Conservation (phyloP, 1,284 basidiomycete genomes). For the Fistulinella staudtii region DNA sequence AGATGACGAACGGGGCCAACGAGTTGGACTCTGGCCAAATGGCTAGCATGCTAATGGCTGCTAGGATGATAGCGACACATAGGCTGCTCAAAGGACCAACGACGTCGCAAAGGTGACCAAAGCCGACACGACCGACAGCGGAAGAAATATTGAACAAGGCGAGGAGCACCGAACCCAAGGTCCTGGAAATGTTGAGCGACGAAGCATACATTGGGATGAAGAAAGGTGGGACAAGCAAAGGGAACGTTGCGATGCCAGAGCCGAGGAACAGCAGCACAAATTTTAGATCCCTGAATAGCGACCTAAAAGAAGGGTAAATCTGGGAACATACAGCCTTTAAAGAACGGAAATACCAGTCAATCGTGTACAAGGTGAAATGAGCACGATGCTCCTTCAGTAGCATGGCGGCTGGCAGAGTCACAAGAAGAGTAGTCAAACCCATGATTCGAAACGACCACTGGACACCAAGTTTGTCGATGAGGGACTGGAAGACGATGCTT, state of each 20-base stretch:
- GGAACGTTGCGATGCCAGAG: conserved; percentile 34
- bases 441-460: conserved; percentile 36
- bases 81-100: conserved; percentile 33
- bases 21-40: conserved; percentile 34
- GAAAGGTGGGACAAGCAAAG: conserved; percentile 36
- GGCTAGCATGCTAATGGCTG: conserved; percentile 29
- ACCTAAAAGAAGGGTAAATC: conserved; percentile 17
- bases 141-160: conserved; percentile 35
- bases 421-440: conserved; percentile 28
- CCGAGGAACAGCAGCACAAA: conserved; percentile 34
- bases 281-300: conserved; percentile 32
- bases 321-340: neutral
- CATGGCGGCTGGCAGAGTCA: conserved; percentile 30
- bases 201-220: conserved; percentile 36
- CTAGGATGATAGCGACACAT: conserved; percentile 24
- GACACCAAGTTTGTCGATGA: conserved; percentile 29
- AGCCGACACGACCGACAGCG: conserved; percentile 30
- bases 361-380: conserved; percentile 7
- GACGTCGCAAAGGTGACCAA: conserved; percentile 29
- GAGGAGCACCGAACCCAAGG: conserved; percentile 26
- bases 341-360: conserved; percentile 17
- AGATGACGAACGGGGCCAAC: conserved; percentile 29
- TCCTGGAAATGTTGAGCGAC: conserved; percentile 27
- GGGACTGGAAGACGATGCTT: conserved; percentile 27
- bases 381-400: conserved; percentile 29